Conservation (phyloP, 2,329 filamentous ascomycete species). For the Fusarium anguioides region DNA sequence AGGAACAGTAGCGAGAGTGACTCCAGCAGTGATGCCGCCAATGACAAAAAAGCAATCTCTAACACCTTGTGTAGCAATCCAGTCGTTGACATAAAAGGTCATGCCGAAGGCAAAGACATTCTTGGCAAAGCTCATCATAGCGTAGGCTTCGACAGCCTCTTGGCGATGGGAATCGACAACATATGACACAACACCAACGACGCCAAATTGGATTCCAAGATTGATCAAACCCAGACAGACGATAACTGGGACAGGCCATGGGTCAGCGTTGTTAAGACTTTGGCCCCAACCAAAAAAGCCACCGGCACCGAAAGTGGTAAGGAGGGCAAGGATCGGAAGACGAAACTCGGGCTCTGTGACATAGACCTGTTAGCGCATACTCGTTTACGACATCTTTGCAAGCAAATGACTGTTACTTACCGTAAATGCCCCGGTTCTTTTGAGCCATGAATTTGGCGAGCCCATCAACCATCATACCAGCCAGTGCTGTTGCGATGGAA, state of each 20-base stretch:
- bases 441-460: neutral
- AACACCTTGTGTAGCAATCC: neutral
- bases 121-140: neutral
- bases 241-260: neutral
- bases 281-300: conserved; percentile 1
- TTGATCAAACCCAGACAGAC: neutral
- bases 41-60: neutral
- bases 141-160: neutral
- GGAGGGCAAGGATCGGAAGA: neutral
- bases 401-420: neutral
- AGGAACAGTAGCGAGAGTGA: neutral
- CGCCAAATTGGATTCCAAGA: neutral
- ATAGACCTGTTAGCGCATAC: fast-evolving
- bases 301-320: neutral
- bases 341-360: neutral
- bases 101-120: neutral
- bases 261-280: neutral
- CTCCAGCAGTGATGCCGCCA: fast-evolving
- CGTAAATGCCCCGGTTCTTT: neutral
- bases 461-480: neutral
- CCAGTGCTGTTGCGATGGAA: neutral
- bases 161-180: neutral
- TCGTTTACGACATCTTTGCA: fast-evolving
- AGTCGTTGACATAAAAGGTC: conserved; percentile 3
- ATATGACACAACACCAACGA: neutral